Evolutionary conservation across 148 eudicot genomes (phyloP).

Genomic region (Beta vulgaris): DNA sequence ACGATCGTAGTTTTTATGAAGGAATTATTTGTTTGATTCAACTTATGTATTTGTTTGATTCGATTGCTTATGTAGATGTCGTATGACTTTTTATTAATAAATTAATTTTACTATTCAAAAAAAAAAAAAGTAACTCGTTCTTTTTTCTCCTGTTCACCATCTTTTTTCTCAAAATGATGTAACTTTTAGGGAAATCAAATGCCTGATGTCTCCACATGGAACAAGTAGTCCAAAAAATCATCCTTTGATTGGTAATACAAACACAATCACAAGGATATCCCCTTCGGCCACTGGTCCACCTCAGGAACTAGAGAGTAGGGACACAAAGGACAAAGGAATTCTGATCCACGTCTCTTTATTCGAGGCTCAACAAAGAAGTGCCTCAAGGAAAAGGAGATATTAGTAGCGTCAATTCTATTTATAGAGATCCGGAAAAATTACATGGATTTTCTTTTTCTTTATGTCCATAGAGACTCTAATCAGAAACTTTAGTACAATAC

Average conservation of each 20-base stretch:
- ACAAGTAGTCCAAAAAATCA: not conserved
- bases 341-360: not conserved
- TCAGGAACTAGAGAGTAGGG: not conserved
- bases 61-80: too few relatives aligned
- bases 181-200: not conserved
- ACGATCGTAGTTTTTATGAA: too few relatives aligned
- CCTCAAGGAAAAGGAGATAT: not conserved
- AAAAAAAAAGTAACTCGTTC: not conserved
- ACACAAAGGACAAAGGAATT: not conserved
- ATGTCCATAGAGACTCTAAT: not conserved
- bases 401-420: not conserved
- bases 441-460: not conserved
- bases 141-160: not conserved
- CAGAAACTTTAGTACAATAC: not conserved
- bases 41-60: too few relatives aligned
- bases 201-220: not conserved
- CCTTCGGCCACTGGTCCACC: not conserved
- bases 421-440: not conserved
- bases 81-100: too few relatives aligned
- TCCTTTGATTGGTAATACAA: not conserved
- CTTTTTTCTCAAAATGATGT: not conserved
- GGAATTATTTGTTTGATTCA: too few relatives aligned
- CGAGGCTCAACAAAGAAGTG: not conserved
- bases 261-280: not conserved
- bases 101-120: too few relatives aligned